These are phyloP conservation scores for Martiniozyma abietophila DNA, from an alignment of 805 yeast species.

Conservation along the genomic window DNA sequence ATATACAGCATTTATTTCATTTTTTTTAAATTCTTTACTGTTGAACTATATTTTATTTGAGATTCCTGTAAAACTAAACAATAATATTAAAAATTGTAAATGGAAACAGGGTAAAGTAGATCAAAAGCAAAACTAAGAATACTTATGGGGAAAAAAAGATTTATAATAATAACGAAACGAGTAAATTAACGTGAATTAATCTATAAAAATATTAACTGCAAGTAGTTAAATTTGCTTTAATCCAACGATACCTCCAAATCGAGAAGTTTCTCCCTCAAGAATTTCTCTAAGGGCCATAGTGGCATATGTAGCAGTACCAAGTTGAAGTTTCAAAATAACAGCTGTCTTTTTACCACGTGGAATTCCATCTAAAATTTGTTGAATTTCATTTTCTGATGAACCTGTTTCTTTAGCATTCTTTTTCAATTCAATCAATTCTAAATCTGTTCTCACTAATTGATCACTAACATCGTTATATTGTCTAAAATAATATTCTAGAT, in stretches of 20 bases:
- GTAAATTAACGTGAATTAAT: no score
- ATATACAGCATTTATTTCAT: no score
- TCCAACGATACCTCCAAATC: constrained; percentile 21
- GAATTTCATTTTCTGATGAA: constrained; percentile 11
- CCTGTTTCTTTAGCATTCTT: constrained; percentile 13
- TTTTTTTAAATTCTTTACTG: no score
- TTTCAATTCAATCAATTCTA: constrained; percentile 38
- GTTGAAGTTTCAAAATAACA: constrained; percentile 62
- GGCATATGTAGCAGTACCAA: constrained; percentile 87
- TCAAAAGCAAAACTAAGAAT: no score
- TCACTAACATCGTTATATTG: constrained; percentile 56
- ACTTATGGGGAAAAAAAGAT: no score
- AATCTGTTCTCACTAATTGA: constrained; percentile 72
- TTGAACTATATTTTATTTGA: no score
- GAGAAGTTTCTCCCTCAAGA: constrained; percentile 60
- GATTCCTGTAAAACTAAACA: no score
- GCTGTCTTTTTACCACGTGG: constrained; percentile 48
- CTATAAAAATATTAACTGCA: not conserved
- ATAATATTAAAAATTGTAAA: no score
- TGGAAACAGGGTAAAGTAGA: no score
- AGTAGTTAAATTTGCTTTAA: no score
- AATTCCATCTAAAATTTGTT: constrained; percentile 25
- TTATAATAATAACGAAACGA: no score
- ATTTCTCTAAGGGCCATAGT: constrained; percentile 95
- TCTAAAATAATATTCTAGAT: constrained; percentile 52